Evolutionary conservation across 257 asterid genomes (phyloP).

Genomic region (Solanum sparsipilum): DNA sequence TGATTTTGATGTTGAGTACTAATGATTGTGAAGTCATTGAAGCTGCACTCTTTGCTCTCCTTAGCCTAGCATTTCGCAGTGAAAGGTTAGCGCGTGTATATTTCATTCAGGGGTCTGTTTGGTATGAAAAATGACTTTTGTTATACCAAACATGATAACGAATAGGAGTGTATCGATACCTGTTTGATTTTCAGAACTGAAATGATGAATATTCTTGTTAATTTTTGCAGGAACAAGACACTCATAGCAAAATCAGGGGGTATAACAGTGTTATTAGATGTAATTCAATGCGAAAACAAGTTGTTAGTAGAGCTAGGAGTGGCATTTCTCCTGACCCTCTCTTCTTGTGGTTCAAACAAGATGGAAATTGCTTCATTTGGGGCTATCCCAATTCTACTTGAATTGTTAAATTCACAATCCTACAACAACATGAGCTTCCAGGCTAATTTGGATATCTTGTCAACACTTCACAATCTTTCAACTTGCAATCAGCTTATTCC

Average conservation of each 20-base stretch:
- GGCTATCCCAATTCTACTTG: constrained; percentile 34
- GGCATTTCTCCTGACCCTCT: constrained; percentile 55
- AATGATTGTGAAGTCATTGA: constrained; percentile 50
- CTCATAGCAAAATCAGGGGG: constrained; percentile 52
- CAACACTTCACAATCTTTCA: constrained; percentile 60
- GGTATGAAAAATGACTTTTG: background rate
- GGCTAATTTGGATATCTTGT: constrained; percentile 48
- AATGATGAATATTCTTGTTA: background rate
- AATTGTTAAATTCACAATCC: constrained; percentile 26
- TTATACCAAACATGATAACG: background rate
- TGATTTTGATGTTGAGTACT: constrained; percentile 48
- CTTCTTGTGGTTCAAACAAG: constrained; percentile 61
- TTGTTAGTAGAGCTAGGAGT: constrained; percentile 36
- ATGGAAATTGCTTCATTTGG: constrained; percentile 53
- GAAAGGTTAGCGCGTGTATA: constrained; percentile 38
- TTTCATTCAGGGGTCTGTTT: background rate
- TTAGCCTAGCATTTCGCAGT: constrained; percentile 59
- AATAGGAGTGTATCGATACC: background rate
- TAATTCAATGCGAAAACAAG: constrained; percentile 37
- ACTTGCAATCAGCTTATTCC: constrained; percentile 35
- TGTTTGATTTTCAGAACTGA: background rate
- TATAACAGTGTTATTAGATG: constrained; percentile 34
- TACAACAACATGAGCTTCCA: constrained; percentile 24
- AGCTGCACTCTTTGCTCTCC: constrained; percentile 66
- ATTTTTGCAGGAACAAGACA: constrained; percentile 49